A percentile compares a stretch with the other conserved stretches of the same genome.
Evolutionary conservation across 176 grass and related monocot species (phyloP).

Genomic region (Tillandsia fasciculata): DNA sequence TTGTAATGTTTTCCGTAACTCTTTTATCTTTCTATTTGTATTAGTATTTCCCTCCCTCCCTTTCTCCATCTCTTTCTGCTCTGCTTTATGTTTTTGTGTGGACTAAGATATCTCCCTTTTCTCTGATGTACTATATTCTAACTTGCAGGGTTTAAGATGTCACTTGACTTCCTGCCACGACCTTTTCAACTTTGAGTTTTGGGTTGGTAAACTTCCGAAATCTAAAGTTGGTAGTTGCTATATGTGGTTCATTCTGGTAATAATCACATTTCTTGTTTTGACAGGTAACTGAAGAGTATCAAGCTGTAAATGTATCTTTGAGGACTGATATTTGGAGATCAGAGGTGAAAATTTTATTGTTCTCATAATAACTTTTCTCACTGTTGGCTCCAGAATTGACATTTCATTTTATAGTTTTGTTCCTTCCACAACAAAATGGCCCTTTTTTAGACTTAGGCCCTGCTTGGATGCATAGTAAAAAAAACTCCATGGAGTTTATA

Average conservation of each 20-base stretch:
- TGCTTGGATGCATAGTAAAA: too few species aligned
- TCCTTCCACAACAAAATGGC: too few species aligned
- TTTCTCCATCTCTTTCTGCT: constrained; percentile 6
- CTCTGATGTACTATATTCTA: constrained; percentile 17
- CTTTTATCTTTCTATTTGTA: constrained; percentile 5
- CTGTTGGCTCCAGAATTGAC: too few species aligned
- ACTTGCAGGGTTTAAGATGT: constrained; percentile 67
- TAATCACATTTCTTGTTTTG: constrained; percentile 20
- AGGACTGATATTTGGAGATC: constrained; percentile 61
- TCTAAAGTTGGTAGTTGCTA: constrained; percentile 22
- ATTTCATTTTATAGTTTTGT: too few species aligned
- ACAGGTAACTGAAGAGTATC: constrained; percentile 82
- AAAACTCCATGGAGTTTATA: too few species aligned
- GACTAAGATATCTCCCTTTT: constrained; percentile 3
- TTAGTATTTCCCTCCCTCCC: not conserved
- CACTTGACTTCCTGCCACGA: constrained; percentile 88
- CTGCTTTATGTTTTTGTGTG: constrained; percentile 4
- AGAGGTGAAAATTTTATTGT: constrained; percentile 29
- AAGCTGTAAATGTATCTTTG: constrained; percentile 83
- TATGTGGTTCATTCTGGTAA: constrained; percentile 15
- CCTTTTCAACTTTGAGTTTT: constrained; percentile 94
- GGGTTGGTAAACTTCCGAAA: constrained; percentile 71
- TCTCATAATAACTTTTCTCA: not conserved
- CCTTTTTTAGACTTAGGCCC: too few species aligned
- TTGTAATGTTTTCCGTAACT: not conserved